Percentiles rank a stretch among this genome's conserved stretches.
These are phyloP conservation scores for Aspergillus steynii DNA, from an alignment of 495 filamentous ascomycete genomes.

Conservation along the genomic window DNA sequence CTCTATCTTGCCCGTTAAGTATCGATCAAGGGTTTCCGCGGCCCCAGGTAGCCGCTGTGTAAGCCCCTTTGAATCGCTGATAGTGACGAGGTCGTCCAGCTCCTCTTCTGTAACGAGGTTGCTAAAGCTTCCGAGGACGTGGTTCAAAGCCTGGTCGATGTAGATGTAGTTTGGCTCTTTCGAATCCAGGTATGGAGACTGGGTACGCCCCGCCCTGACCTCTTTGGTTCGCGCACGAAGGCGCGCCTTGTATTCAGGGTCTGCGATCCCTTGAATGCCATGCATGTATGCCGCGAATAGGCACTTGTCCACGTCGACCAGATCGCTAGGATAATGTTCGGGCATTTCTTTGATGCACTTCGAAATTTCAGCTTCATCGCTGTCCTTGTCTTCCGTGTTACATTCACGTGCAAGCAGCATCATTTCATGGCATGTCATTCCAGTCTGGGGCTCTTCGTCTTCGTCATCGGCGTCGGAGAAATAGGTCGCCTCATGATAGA, in stretches of 20 bases:
- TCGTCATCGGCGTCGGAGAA: constrained; percentile 18
- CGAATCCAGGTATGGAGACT: constrained; percentile 38
- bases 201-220: constrained; percentile 33
- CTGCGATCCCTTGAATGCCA: constrained; percentile 42
- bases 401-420: constrained; percentile 35
- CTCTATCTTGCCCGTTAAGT: constrained; percentile 38
- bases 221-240: constrained; percentile 39
- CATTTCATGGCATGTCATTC: constrained; percentile 48
- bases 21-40: constrained; percentile 11
- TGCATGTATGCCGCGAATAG: constrained; percentile 49
- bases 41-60: constrained; percentile 4
- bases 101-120: constrained; percentile 42
- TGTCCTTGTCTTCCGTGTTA: constrained; percentile 19
- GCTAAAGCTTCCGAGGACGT: constrained; percentile 46
- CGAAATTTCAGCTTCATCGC: constrained; percentile 20
- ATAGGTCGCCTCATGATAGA: constrained; percentile 39
- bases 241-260: constrained; percentile 34
- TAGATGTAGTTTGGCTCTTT: constrained; percentile 37
- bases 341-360: constrained; percentile 27
- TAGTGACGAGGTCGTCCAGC: constrained; percentile 33
- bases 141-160: constrained; percentile 37
- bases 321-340: constrained; percentile 41
- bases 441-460: constrained; percentile 20
- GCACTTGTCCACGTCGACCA: constrained; percentile 40
- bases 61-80: constrained; percentile 27